A percentile compares a stretch with the other conserved stretches of the same genome.
phyloP scores from a whole-genome alignment of 768 basidiomycete genomes.

The Psilocybe sp. region DNA sequence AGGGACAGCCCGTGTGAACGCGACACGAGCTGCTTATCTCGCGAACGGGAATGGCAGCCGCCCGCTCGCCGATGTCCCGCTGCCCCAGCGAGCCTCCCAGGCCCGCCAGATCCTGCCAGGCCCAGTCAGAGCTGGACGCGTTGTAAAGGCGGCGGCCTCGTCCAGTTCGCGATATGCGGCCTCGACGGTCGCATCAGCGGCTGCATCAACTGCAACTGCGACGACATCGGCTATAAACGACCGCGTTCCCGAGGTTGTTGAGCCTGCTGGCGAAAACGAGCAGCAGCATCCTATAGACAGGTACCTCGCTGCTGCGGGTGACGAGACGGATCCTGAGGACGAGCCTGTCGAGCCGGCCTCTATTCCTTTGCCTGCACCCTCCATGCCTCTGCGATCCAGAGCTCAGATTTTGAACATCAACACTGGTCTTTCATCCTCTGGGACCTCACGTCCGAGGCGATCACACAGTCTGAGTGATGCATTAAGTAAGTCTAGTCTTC shows the following conservation, averaged over 20 bases:
- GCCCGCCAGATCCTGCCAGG: conserved; percentile 42
- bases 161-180: conserved; percentile 25
- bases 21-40: conserved; percentile 24
- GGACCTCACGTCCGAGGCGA: conserved; percentile 57
- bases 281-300: too few species aligned
- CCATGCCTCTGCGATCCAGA: conserved; percentile 14
- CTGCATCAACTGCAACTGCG: neutral
- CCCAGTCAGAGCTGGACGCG: conserved; percentile 45
- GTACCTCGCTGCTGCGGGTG: conserved; percentile 14
- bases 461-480: conserved; percentile 81
- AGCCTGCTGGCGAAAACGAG: conserved; percentile 35
- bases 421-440: conserved; percentile 30
- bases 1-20: conserved; percentile 17
- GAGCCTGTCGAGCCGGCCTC: conserved; percentile 26
- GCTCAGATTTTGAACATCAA: conserved; percentile 4
- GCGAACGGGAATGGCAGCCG: conserved; percentile 18
- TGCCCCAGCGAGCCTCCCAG: conserved; percentile 30
- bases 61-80: conserved; percentile 30
- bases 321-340: conserved; percentile 34
- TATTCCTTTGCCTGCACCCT: conserved; percentile 15
- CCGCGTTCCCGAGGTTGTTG: conserved; percentile 42
- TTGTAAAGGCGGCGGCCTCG: conserved; percentile 39
- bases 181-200: too few species aligned
- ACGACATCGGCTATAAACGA: conserved; percentile 34
- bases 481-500: conserved; percentile 29